Conservation (phyloP, 768 basidiomycete species). For the Psilocybe subaeruginosa region DNA sequence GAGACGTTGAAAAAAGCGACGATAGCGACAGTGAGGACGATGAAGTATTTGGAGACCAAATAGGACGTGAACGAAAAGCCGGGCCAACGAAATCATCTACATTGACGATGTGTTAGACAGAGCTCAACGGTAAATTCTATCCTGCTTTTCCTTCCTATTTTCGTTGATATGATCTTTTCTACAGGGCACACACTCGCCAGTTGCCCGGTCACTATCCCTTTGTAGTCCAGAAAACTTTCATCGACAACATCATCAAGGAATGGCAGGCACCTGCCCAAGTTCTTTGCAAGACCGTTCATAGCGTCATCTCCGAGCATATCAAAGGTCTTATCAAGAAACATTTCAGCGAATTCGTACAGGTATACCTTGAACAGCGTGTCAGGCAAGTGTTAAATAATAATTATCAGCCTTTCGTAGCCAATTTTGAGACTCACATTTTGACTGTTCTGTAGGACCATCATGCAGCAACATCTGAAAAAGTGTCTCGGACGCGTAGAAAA, state of each 20-base stretch:
- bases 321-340: constrained; percentile 46
- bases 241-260: constrained; percentile 42
- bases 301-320: constrained; percentile 40
- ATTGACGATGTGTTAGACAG: constrained; percentile 55
- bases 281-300: constrained; percentile 47
- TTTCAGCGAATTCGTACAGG: constrained; percentile 57
- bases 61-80: constrained; percentile 3
- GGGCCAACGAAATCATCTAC: constrained; percentile 35
- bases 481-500: constrained; percentile 41
- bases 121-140: constrained; percentile 46
- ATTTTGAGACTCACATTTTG: not conserved
- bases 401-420: too few species aligned
- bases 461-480: constrained; percentile 53
- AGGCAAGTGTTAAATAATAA: constrained; percentile 22
- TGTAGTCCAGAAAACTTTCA: constrained; percentile 55
- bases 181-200: constrained; percentile 71
- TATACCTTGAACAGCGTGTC: constrained; percentile 52
- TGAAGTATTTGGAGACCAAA: not conserved
- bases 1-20: constrained; percentile 14
- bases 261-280: constrained; percentile 53
- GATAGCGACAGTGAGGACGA: constrained; percentile 10
- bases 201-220: constrained; percentile 72
- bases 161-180: not conserved
- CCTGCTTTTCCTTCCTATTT: too few species aligned
- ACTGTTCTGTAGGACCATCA: constrained; percentile 20